A percentile compares a stretch with the other conserved stretches of the same genome.
Conservation (phyloP, 495 filamentous ascomycete genomes). For the Chaetomium cochliodes region DNA sequence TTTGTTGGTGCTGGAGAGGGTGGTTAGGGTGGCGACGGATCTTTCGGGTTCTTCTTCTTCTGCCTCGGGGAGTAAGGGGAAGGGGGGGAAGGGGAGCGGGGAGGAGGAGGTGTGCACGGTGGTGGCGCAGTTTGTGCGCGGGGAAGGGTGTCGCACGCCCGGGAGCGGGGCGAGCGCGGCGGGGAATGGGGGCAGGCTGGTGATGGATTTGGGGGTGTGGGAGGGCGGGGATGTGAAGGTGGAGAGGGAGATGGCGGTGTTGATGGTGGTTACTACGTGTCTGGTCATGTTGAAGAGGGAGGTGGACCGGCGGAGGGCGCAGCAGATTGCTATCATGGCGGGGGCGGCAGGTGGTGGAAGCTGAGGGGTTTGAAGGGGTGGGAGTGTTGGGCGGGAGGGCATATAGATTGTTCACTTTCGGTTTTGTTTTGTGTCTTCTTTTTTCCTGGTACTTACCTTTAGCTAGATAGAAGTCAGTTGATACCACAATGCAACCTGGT, state of each 20-base stretch:
- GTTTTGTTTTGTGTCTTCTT: not conserved
- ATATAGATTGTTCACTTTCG: not conserved
- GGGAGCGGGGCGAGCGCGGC: slow-evolving; percentile 44
- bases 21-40: slow-evolving; percentile 22
- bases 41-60: not conserved
- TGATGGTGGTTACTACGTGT: slow-evolving; percentile 52
- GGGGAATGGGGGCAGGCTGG: slow-evolving; percentile 54
- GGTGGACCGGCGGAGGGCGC: slow-evolving; percentile 51
- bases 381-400: too few species aligned
- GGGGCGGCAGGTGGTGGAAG: slow-evolving; percentile 16
- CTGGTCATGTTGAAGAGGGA: slow-evolving; percentile 60
- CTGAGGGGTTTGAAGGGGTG: not conserved
- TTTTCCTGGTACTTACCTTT: not conserved
- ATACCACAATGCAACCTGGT: not conserved
- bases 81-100: slow-evolving; percentile 2
- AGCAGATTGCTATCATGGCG: slow-evolving; percentile 46
- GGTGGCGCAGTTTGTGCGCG: slow-evolving; percentile 50
- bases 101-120: slow-evolving; percentile 30
- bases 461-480: not conserved
- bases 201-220: slow-evolving; percentile 38
- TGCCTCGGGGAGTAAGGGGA: not conserved
- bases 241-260: slow-evolving; percentile 39
- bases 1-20: slow-evolving; percentile 41
- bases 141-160: slow-evolving; percentile 42
- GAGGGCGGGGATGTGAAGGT: slow-evolving; percentile 26